Conservation (phyloP, 1,139 yeast species). For the Entelexis sorbosivorans region DNA sequence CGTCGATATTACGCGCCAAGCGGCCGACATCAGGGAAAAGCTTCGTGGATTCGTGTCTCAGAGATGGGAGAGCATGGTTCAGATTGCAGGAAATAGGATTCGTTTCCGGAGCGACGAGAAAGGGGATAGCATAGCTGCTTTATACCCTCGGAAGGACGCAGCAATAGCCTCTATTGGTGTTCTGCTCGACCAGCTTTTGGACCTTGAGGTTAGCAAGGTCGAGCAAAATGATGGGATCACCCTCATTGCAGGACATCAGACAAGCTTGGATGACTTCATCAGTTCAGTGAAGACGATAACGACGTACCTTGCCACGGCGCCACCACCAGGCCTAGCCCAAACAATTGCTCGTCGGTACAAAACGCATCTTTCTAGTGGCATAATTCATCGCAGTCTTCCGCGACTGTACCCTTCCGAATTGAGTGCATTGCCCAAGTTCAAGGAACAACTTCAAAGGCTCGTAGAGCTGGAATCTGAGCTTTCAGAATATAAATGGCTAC, state of each 20-base stretch:
- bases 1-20: conserved; percentile 9
- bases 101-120: neutral
- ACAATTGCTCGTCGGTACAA: conserved; percentile 1
- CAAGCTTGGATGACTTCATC: neutral
- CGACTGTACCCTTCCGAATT: conserved; percentile 1
- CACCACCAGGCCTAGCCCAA: conserved; percentile 1
- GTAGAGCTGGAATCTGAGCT: neutral
- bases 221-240: neutral
- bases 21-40: conserved; percentile 2
- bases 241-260: neutral
- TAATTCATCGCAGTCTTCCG: neutral
- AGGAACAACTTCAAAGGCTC: neutral
- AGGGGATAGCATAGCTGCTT: neutral
- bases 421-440: neutral
- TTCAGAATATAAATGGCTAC: neutral
- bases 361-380: neutral
- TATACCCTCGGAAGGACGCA: neutral
- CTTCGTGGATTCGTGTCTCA: neutral
- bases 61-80: neutral
- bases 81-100: neutral
- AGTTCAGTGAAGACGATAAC: neutral
- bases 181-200: neutral
- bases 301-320: neutral
- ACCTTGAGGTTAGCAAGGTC: neutral
- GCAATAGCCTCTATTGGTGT: neutral